phyloP scores from a whole-genome alignment of 768 basidiomycete species.

The Boletus pseudopeckii region DNA sequence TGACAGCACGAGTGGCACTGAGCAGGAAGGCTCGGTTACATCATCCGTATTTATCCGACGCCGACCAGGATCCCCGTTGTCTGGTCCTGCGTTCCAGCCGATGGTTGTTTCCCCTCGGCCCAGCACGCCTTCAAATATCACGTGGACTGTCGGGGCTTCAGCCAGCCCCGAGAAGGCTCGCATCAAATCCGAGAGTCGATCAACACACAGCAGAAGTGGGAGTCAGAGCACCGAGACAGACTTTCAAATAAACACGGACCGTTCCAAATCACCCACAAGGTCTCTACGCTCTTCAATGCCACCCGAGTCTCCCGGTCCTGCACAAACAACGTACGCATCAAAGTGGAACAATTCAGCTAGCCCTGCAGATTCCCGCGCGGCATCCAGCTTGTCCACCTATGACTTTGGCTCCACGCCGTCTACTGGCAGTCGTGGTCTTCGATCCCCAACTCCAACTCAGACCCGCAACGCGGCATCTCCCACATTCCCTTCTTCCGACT shows the following conservation, averaged over 20 bases:
- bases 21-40: constrained; percentile 43
- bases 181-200: constrained; percentile 28
- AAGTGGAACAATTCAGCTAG: constrained; percentile 30
- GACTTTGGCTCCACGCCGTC: constrained; percentile 49
- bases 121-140: constrained; percentile 69
- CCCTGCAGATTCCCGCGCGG: constrained; percentile 39
- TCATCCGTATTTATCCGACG: constrained; percentile 56
- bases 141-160: constrained; percentile 54
- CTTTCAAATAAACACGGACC: constrained; percentile 26
- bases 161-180: constrained; percentile 32
- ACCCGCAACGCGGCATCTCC: constrained; percentile 52
- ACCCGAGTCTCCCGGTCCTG: constrained; percentile 56
- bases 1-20: constrained; percentile 34
- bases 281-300: constrained; percentile 54
- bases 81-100: constrained; percentile 57
- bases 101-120: constrained; percentile 51
- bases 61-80: constrained; percentile 71
- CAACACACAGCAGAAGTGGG: constrained; percentile 51
- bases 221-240: constrained; percentile 49
- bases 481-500: constrained; percentile 33
- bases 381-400: constrained; percentile 46
- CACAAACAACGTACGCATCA: constrained; percentile 25
- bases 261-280: constrained; percentile 43
- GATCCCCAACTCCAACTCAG: constrained; percentile 71
- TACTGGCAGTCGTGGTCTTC: constrained; percentile 38